Evolutionary conservation across 2,329 filamentous ascomycete genomes (phyloP).

Genomic region (Fusarium albidum): DNA sequence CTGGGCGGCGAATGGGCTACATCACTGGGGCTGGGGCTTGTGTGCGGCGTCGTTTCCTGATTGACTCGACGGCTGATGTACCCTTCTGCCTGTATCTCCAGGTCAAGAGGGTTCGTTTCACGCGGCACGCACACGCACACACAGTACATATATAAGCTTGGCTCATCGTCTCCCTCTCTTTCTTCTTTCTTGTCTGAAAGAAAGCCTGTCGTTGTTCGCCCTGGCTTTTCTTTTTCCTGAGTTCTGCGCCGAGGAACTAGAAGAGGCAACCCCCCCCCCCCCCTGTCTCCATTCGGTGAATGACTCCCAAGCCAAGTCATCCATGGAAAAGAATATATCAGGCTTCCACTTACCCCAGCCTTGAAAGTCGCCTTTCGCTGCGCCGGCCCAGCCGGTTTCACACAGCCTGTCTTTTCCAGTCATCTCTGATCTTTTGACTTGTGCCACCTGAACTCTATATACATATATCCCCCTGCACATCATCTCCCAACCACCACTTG

Average conservation of each 20-base stretch:
- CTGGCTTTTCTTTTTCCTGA: constrained; percentile 24
- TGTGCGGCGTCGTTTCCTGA: constrained; percentile 28
- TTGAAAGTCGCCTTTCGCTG: constrained; percentile 29
- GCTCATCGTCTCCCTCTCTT: constrained; percentile 16
- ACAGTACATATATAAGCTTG: constrained; percentile 34
- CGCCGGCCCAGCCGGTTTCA: constrained; percentile 31
- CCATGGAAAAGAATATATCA: constrained; percentile 28
- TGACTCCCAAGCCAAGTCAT: constrained; percentile 30
- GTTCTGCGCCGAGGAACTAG: constrained; percentile 16
- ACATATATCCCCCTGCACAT: constrained; percentile 10
- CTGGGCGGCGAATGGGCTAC: no score
- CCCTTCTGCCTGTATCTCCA: constrained; percentile 29
- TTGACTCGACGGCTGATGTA: constrained; percentile 20
- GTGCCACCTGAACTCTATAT: constrained; percentile 27
- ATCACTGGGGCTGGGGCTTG: no score
- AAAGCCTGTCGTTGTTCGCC: constrained; percentile 14
- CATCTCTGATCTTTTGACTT: constrained; percentile 20
- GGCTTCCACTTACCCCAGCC: constrained; percentile 28
- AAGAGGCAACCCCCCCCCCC: constrained; percentile 17
- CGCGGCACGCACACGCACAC: constrained; percentile 6
- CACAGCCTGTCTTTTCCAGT: constrained; percentile 24
- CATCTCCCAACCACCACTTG: not conserved
- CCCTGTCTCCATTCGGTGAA: no score
- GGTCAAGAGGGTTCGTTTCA: no score
- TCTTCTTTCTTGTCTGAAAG: constrained; percentile 1